These are phyloP conservation scores for Ascochyta fabae DNA, from an alignment of 2,329 filamentous ascomycete genomes.

Conservation along the genomic window DNA sequence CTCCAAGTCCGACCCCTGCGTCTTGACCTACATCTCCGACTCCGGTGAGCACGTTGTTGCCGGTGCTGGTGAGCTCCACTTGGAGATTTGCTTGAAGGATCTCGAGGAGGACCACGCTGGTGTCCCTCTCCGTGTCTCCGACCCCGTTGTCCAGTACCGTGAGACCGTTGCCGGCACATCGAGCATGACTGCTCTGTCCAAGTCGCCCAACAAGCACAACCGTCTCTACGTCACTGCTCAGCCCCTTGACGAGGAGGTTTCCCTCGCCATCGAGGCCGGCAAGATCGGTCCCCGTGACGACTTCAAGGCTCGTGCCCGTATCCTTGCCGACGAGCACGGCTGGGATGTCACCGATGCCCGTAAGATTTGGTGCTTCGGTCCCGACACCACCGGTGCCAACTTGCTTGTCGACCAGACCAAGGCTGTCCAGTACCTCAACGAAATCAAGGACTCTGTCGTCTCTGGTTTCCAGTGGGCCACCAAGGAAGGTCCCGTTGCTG, in stretches of 20 bases:
- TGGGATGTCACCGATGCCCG: conserved; percentile 99
- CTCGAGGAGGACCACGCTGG: conserved; percentile 98
- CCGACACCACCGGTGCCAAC: conserved; percentile 97
- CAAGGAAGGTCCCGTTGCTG: conserved; percentile 94
- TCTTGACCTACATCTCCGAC: conserved; percentile 85
- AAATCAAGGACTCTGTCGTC: conserved; percentile 99
- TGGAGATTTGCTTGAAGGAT: conserved; percentile 99
- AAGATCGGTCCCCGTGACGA: conserved; percentile 96
- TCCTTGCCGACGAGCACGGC: conserved; percentile 94
- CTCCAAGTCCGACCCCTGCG: conserved; percentile 99
- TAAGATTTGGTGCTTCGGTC: conserved; percentile 99
- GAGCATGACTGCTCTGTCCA: conserved; percentile 95
- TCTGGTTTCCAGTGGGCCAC: conserved; percentile 99
- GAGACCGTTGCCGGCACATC: conserved; percentile 88
- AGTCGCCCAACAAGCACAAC: conserved; percentile 99
- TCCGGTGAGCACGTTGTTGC: conserved; percentile 99
- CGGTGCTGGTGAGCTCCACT: conserved; percentile 98
- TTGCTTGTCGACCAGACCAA: conserved; percentile 99
- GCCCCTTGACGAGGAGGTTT: conserved; percentile 90
- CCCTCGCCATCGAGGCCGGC: conserved; percentile 86
- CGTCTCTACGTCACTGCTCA: conserved; percentile 95
- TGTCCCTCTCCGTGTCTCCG: conserved; percentile 96
- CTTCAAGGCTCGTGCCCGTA: conserved; percentile 97
- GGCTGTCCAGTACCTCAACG: conserved; percentile 99
- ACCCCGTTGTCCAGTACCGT: conserved; percentile 98